Conservation (phyloP, 106 monocot genomes). For the Acorus calamus region DNA sequence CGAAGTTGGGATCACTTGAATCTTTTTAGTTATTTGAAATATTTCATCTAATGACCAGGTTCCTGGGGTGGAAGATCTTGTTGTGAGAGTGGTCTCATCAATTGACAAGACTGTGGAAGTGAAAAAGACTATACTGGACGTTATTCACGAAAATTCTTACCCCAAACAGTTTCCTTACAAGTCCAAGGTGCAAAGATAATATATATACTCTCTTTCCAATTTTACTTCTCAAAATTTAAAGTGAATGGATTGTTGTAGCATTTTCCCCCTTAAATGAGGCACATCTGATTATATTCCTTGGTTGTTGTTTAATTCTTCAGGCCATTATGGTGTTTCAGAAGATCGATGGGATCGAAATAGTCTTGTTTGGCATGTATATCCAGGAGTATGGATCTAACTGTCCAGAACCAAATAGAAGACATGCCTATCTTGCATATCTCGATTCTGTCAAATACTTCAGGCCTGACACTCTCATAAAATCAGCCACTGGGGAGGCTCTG, state of each 20-base stretch:
- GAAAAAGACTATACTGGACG: no score
- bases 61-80: no score
- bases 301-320: conserved; percentile 14
- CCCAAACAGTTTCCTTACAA: no score
- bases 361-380: conserved; percentile 66
- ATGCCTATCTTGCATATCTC: conserved; percentile 50
- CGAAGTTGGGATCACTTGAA: no score
- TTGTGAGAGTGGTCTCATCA: no score
- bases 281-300: no score
- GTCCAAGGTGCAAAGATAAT: no score
- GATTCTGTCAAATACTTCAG: conserved; percentile 78
- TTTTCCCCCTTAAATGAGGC: neutral
- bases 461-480: conserved; percentile 33
- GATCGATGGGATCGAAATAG: conserved; percentile 66
- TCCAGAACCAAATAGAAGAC: conserved; percentile 47
- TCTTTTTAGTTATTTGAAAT: no score
- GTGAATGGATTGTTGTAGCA: neutral
- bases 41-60: no score
- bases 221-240: neutral
- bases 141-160: no score
- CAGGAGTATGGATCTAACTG: conserved; percentile 74
- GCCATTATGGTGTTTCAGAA: conserved; percentile 67
- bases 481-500: conserved; percentile 56
- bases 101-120: no score
- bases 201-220: no score